Conservation (phyloP, 2,329 filamentous ascomycete genomes). For the Cytospora mali region DNA sequence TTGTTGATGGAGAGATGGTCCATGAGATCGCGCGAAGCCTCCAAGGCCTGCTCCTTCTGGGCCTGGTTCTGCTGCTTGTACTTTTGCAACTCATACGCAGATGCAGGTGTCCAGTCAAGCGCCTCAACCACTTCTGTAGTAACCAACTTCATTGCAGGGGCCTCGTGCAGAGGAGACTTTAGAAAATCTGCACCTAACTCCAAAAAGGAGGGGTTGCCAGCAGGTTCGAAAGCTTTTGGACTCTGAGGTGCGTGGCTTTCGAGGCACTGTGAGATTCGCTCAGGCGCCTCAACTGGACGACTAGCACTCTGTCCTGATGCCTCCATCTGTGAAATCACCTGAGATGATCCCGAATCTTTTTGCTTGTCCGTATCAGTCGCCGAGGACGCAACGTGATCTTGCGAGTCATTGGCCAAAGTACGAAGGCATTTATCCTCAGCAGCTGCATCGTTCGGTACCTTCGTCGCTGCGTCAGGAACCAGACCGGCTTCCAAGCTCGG, state of each 20-base stretch:
- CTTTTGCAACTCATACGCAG: slow-evolving; percentile 18
- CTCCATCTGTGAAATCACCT: not conserved
- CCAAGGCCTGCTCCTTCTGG: not conserved
- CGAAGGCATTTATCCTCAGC: not conserved
- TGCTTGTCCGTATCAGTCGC: not conserved
- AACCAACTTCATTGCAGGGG: not conserved
- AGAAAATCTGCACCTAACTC: slow-evolving; percentile 9
- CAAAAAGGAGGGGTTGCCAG: not conserved
- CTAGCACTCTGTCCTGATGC: not conserved
- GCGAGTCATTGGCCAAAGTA: not conserved
- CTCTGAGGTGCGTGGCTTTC: not conserved
- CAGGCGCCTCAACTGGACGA: not conserved
- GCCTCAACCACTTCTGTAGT: not conserved
- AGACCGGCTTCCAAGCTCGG: not conserved
- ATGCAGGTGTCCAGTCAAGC: slow-evolving; percentile 4
- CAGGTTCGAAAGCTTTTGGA: not conserved
- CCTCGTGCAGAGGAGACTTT: slow-evolving; percentile 5
- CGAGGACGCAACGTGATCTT: not conserved
- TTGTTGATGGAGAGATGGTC: not conserved
- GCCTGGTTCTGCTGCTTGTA: slow-evolving; percentile 1
- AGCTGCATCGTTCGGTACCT: not conserved
- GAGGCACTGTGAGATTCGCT: too few species aligned
- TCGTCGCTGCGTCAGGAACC: not conserved
- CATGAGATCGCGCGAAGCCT: not conserved
- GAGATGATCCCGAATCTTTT: not conserved